Percentiles rank a stretch among this genome's conserved stretches.
phyloP scores from a whole-genome alignment of 1,284 basidiomycete genomes.

The Earliella scabrosa region DNA sequence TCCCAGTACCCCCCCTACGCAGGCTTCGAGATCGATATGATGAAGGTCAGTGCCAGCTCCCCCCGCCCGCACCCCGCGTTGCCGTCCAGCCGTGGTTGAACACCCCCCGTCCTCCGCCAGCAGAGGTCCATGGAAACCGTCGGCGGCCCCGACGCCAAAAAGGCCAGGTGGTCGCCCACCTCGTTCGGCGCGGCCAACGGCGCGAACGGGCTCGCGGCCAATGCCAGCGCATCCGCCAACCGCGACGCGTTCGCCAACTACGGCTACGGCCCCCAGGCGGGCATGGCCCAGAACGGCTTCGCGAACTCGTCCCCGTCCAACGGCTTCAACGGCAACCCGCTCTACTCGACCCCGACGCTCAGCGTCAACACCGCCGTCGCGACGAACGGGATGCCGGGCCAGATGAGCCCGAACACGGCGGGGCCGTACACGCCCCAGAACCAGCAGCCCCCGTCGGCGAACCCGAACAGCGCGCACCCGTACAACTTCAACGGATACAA shows the following conservation, averaged over 20 bases:
- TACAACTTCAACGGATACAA: constrained; percentile 70
- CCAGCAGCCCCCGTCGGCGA: constrained; percentile 41
- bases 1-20: constrained; percentile 65
- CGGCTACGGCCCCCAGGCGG: constrained; percentile 78
- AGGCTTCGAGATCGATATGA: constrained; percentile 82
- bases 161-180: constrained; percentile 82
- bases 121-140: constrained; percentile 81
- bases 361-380: constrained; percentile 68
- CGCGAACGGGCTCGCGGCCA: constrained; percentile 44
- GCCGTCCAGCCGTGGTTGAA: background rate
- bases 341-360: constrained; percentile 75
- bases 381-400: constrained; percentile 53
- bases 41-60: constrained; percentile 62
- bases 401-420: constrained; percentile 68
- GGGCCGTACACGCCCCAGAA: constrained; percentile 48
- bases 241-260: constrained; percentile 82
- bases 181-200: constrained; percentile 51
- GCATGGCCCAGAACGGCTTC: constrained; percentile 55
- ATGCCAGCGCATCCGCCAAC: constrained; percentile 42
- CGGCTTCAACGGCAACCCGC: constrained; percentile 50
- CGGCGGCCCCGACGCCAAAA: constrained; percentile 83
- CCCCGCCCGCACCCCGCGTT: background rate
- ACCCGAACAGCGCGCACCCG: constrained; percentile 39
- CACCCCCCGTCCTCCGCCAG: constrained; percentile 7
- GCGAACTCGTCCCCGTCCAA: constrained; percentile 51